Base-by-base conservation (phyloP, 805 yeast genomes). In the Metschnikowia drakensbergensis region DNA sequence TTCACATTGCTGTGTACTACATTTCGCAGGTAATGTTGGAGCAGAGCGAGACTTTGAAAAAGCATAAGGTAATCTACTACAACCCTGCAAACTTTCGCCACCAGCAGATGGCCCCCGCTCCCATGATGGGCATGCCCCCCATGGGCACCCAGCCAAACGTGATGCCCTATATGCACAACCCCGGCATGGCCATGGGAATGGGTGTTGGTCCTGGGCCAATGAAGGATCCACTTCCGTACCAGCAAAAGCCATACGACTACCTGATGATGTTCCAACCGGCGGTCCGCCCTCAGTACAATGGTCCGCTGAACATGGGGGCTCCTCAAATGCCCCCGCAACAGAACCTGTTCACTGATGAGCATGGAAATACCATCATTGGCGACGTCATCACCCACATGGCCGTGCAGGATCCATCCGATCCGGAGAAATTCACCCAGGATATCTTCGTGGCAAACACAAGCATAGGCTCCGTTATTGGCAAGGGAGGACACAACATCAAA, bases 401-500 rank as follows among this genome's bases (percentile, higher is more conserved):
- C 9, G 67, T 66, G 23, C 72, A 61, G 46, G 58, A 60, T 7
- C 60, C 59, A n/a, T 53, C 61, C 13, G 59, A 47, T 33, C 69
- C 78, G 37, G 86, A 78, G 57, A 78, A 79, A 58, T 74, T 78
- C 46, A 77, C 81, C 47, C 88, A 86, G 64, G 91, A 85, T 51
- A 74, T 88, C 3, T 83, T 70, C 55, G 88, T 89, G 38, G 90
- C 95, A 25, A 83, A 84, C 60, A 80, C 80, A 33, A 84, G 77
- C 64, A 90, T 89, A 35, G 96, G 96, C 1, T 80, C 87, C 35
- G 83, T 89, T 27, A 89, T 89, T 51, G 96, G 96, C 1, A 87
- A 83, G 65, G 88, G 89, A 30, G 96, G 96, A 17, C 81, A 85
- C 58, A 86, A 84, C 57, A 84, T 89, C 50, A 85, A 83, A 59